These are phyloP conservation scores for Helicostylum pulchrum DNA, from an alignment of 192 early-diverging fungal species.

Conservation along the genomic window DNA sequence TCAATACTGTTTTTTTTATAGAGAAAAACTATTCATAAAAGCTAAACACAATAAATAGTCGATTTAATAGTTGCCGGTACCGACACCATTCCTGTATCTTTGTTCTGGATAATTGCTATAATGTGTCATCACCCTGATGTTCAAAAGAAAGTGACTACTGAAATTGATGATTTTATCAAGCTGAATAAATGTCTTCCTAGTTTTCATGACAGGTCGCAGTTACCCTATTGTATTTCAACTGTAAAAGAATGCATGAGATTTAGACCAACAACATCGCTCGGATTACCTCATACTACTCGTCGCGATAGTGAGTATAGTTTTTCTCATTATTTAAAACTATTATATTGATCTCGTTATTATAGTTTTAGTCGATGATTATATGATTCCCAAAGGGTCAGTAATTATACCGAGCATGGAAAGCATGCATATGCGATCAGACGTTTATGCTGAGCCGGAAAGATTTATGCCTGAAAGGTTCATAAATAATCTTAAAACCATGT, in stretches of 20 bases:
- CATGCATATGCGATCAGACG: conserved; percentile 33
- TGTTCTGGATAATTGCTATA: conserved; percentile 9
- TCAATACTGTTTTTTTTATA: too few relatives aligned
- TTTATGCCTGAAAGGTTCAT: conserved; percentile 46
- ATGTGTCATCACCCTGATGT: conserved; percentile 1
- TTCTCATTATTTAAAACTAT: too few relatives aligned
- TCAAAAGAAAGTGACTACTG: neutral
- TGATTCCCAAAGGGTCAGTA: conserved; percentile 44
- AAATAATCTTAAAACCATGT: neutral
- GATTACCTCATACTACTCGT: neutral
- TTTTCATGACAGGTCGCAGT: neutral
- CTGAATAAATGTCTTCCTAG: neutral
- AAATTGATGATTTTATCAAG: conserved; percentile 7
- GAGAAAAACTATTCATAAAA: neutral
- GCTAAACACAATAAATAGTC: neutral
- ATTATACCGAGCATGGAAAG: conserved; percentile 48
- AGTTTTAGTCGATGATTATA: conserved; percentile 36
- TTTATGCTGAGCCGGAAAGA: conserved; percentile 41
- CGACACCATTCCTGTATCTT: conserved; percentile 2
- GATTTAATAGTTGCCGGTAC: conserved; percentile 4
- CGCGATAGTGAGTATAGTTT: conserved; percentile 16
- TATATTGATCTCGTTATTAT: too few relatives aligned
- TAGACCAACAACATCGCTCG: neutral
- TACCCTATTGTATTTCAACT: neutral
- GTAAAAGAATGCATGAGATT: conserved; percentile 11